Evolutionary conservation across 2,329 filamentous ascomycete genomes (phyloP), one percentile per base, ranked within the genome.

Genomic region (Trichoderma sp.): DNA sequence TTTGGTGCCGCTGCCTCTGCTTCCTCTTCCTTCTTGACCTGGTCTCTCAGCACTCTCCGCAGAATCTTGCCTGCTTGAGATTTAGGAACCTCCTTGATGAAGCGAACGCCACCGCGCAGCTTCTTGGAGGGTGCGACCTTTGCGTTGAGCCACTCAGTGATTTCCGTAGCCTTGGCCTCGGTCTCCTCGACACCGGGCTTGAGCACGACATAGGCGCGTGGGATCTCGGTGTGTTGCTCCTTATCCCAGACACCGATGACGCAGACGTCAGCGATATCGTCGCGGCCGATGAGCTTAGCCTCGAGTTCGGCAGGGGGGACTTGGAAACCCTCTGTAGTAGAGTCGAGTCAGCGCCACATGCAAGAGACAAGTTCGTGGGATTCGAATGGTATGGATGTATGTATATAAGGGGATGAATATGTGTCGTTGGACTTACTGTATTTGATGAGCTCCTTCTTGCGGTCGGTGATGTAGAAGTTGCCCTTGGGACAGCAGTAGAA

Each of bases 391-490:
- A 34, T 26, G 17, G n/a, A 15, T 23, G 15, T 20, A 15, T 23
- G 15, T 20, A 20, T 23, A 15, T 9, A 5, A 20, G 11, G 17
- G 11, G 34, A 34, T 15, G 15, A 23, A 43, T 43, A n/a, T 9
- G 15, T 6, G 13, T 12, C 7, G 20, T 28, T 43, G 0, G 4
- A 75, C 85, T 77, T 78, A 88, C 86, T 85, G 75, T 84, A 85
- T 75, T 85, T 85, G 77, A 86, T 84, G 69, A 86, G 90, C 75
- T 88, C 91, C 84, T 94, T 94, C 78, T 90, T 89, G 36, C 94
- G 91, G 78, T 98, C 95, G 1, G 95, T 97, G 79, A 97, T 95
- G 84, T 91, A 97, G 77, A 97, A 93, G 78, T 97, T 93, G 34
- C 92, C 92, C 64, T 92, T 86, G 59, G 87, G 83, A 78, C 97